Conservation (phyloP, 495 filamentous ascomycete genomes). For the Pyrenula massariospora region DNA sequence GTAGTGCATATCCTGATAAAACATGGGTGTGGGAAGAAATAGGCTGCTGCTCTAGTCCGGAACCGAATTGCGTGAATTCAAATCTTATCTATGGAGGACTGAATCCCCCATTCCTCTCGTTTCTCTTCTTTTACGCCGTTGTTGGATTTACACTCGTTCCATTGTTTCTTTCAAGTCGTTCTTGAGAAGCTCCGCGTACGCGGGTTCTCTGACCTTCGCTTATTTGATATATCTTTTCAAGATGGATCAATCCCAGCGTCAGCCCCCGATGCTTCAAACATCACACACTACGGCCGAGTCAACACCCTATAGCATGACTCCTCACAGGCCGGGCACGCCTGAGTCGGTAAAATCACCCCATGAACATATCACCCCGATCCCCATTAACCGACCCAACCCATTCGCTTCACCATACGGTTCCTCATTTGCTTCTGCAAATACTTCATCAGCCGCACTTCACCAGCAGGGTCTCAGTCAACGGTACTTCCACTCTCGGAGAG, state of each 20-base stretch:
- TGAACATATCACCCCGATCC: conserved; percentile 1
- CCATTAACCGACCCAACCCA: conserved; percentile 27
- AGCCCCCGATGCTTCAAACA: neutral
- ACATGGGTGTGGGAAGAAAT: neutral
- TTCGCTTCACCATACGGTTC: conserved; percentile 46
- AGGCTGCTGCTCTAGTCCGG: neutral
- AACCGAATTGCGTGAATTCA: neutral
- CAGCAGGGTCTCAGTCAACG: conserved; percentile 18
- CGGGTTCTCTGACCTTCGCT: neutral
- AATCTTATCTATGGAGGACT: neutral
- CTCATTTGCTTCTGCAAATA: conserved; percentile 39
- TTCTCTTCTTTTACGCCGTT: too few species aligned
- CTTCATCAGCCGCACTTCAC: conserved; percentile 28
- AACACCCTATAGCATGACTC: neutral
- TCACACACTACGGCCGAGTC: neutral
- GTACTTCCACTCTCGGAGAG: conserved; percentile 66
- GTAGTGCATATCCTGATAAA: neutral
- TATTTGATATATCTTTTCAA: neutral
- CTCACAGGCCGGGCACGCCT: neutral
- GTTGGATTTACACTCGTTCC: too few species aligned
- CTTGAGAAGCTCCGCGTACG: neutral
- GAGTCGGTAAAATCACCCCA: neutral
- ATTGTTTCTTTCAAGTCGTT: too few species aligned
- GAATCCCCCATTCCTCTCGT: neutral
- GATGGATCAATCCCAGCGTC: neutral